Conservation (phyloP, 2,329 filamentous ascomycete species). For the Aspergillus novofumigatus region DNA sequence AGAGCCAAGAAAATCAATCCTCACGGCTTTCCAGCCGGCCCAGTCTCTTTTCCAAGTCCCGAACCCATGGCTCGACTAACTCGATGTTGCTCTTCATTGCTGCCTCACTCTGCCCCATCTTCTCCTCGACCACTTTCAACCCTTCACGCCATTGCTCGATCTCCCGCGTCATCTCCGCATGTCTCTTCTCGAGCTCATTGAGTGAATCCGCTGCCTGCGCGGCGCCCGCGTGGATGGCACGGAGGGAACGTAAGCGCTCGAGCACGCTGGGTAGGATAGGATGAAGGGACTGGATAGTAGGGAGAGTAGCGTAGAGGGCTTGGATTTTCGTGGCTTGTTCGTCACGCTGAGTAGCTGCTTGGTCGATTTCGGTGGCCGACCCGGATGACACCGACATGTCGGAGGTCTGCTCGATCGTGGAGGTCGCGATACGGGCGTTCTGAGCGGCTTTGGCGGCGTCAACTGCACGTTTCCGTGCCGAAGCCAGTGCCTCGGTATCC, state of each 20-base stretch:
- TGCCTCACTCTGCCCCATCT: conserved; percentile 65
- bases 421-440: conserved; percentile 32
- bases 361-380: conserved; percentile 52
- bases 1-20: background rate
- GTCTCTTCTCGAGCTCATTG: conserved; percentile 70
- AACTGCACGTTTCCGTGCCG: conserved; percentile 40
- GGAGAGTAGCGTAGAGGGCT: conserved; percentile 80
- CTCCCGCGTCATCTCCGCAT: conserved; percentile 77
- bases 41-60: conserved; percentile 76
- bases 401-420: conserved; percentile 26
- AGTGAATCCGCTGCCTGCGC: conserved; percentile 75
- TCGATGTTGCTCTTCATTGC: conserved; percentile 75
- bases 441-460: conserved; percentile 41
- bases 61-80: conserved; percentile 84
- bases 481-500: conserved; percentile 42
- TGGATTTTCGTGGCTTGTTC: conserved; percentile 86
- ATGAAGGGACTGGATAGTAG: conserved; percentile 80
- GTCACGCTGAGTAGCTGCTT: conserved; percentile 40
- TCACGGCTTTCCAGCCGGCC: conserved; percentile 48
- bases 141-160: conserved; percentile 83
- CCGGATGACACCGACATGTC: conserved; percentile 25
- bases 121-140: conserved; percentile 70
- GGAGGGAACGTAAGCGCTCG: conserved; percentile 77
- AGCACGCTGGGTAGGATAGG: conserved; percentile 81
- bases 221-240: conserved; percentile 81